phyloP scores from a whole-genome alignment of 768 basidiomycete species.

The Lactarius hengduanensis region DNA sequence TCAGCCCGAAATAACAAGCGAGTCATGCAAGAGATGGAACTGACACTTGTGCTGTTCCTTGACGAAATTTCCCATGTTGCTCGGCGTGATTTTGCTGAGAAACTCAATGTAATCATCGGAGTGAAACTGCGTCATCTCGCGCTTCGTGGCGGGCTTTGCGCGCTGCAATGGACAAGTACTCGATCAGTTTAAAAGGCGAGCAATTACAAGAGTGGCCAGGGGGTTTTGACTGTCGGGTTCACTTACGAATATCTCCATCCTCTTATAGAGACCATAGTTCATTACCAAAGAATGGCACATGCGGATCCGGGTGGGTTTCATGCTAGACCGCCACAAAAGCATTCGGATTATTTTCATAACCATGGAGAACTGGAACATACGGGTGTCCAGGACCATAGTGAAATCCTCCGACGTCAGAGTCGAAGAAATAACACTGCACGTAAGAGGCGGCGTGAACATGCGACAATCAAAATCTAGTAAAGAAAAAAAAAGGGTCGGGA shows the following conservation, averaged over 20 bases:
- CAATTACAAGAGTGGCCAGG: no score
- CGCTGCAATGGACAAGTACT: conserved; percentile 50
- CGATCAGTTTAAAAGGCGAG: conserved; percentile 6
- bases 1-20: not conserved
- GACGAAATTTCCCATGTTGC: conserved; percentile 90
- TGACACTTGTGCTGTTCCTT: conserved; percentile 96
- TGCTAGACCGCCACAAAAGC: conserved; percentile 45
- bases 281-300: conserved; percentile 99
- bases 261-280: conserved; percentile 99
- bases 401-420: conserved; percentile 98
- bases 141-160: conserved; percentile 98
- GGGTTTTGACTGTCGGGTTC: not conserved
- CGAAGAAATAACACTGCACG: conserved; percentile 95
- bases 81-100: conserved; percentile 87
- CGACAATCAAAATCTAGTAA: not conserved
- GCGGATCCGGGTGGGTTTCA: conserved; percentile 97
- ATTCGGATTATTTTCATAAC: conserved; percentile 22
- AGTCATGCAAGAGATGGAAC: conserved; percentile 29
- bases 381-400: conserved; percentile 99
- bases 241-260: conserved; percentile 99
- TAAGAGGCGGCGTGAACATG: conserved; percentile 6
- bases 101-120: conserved; percentile 99
- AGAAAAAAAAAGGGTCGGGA: conserved; percentile 28
- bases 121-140: conserved; percentile 99
- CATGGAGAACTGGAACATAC: conserved; percentile 41